These are phyloP conservation scores for Hamamelis virginiana DNA, from an alignment of 164 flowering plant genomes.

Conservation along the genomic window DNA sequence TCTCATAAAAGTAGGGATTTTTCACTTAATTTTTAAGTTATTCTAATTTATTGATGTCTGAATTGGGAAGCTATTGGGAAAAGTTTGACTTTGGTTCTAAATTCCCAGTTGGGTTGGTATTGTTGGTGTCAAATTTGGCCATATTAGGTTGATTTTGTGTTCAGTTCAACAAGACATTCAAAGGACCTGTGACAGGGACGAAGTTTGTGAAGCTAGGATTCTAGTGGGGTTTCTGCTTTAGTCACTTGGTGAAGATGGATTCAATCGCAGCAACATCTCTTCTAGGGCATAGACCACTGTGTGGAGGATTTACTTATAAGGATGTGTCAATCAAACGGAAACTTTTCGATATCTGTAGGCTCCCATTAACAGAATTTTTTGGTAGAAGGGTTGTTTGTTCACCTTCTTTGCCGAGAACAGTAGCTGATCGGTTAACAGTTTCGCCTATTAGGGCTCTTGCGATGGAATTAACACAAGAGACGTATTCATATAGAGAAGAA, in stretches of 20 bases:
- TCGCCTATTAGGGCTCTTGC: slow-evolving; percentile 56
- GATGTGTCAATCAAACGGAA: slow-evolving; percentile 30
- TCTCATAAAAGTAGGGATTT: background rate
- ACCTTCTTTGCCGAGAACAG: slow-evolving; percentile 19
- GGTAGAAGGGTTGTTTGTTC: slow-evolving; percentile 28
- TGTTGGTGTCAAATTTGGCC: slow-evolving; percentile 1
- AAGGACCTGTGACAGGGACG: background rate
- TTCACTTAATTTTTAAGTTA: background rate
- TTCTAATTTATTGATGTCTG: slow-evolving; percentile 8
- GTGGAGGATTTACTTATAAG: slow-evolving; percentile 25
- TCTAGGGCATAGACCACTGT: slow-evolving; percentile 49
- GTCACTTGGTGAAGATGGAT: slow-evolving; percentile 39
- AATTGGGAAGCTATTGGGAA: background rate
- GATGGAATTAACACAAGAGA: slow-evolving; percentile 73
- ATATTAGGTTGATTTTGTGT: slow-evolving; percentile 1
- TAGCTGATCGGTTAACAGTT: slow-evolving; percentile 7
- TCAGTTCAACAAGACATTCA: background rate
- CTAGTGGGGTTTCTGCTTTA: background rate
- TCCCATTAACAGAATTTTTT: slow-evolving; percentile 25
- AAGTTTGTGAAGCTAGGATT: background rate
- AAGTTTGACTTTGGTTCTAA: background rate
- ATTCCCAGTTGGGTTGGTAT: slow-evolving; percentile 5
- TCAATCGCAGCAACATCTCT: slow-evolving; percentile 66
- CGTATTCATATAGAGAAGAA: slow-evolving; percentile 48
- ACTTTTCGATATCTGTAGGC: slow-evolving; percentile 14